Evolutionary conservation across 352 stramenopile species (phyloP), one percentile per base, ranked within the genome.

Genomic region (Globisporangium polare): DNA sequence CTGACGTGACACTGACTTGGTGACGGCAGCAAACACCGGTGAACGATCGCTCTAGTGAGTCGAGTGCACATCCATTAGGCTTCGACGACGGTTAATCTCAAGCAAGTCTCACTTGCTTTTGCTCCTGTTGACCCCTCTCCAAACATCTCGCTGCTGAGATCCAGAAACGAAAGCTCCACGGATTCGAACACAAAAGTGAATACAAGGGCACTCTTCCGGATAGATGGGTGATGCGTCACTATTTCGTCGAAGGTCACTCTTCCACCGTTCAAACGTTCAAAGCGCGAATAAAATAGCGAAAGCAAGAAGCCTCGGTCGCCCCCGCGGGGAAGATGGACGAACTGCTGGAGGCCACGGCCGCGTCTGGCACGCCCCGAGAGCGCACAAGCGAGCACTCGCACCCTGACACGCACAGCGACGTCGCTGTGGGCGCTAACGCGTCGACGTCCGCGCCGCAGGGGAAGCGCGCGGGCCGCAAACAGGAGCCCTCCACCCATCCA

Each of bases 271-370:
- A 50, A 63, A 63, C 33, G 57, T 49, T 60, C 53, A 35, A 60
- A 60, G 35, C 33, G 53, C 39, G 53, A 47, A 47, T 37, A 42
- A 10, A 17, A 31, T 12, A 56, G 42, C 29, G 26, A 59, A 53
- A 27, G 4, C 22, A 42, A 8, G 5, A 41, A 55, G 49, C 26
- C 18, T 22, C 7, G 10, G 27, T 31, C 39, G 17, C 39, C 39
- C 39, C 39, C n/a, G 29, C 22, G 22, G 37, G 10, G 7, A 49
- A 18, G 10, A 60, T 65, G 60, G 55, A 65, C 51, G 60, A 66
- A 35, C 53, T 66, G 66, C 63, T 60, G 39, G 58, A 72, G 37
- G 62, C 46, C 20, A 69, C 56, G 9, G 42, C 41, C 27, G 65
- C 67, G 49, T 41, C 51, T 15, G 20, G 31, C 39, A 27, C 42